These are phyloP conservation scores for Lichtheimia ramosa DNA, from an alignment of 371 early-diverging fungal species.

Conservation along the genomic window DNA sequence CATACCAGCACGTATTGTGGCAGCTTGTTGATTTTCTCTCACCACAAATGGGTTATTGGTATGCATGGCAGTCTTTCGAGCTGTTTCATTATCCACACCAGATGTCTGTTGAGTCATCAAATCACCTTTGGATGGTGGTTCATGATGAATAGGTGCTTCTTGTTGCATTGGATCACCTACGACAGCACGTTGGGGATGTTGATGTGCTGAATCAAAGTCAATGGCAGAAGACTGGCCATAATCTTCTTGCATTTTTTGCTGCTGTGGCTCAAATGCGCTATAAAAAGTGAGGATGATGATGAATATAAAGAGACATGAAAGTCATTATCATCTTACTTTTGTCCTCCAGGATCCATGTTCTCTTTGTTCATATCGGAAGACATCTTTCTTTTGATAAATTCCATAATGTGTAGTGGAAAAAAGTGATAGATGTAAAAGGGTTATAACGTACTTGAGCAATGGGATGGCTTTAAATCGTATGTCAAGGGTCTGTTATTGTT, in stretches of 20 bases:
- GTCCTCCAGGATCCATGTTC: too few species aligned
- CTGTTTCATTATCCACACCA: too few species aligned
- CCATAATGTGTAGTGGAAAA: background rate
- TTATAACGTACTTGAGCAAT: too few species aligned
- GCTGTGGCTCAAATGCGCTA: background rate
- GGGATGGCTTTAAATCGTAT: background rate
- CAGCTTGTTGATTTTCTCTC: background rate
- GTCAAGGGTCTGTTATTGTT: too few species aligned
- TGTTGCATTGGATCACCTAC: background rate
- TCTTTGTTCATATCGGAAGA: too few species aligned
- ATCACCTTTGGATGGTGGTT: too few species aligned
- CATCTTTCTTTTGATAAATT: too few species aligned
- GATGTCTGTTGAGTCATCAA: too few species aligned
- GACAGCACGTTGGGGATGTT: conserved; percentile 14
- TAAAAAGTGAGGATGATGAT: background rate
- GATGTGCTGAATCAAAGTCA: background rate
- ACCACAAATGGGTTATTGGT: background rate
- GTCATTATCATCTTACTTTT: too few species aligned
- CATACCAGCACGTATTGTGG: background rate
- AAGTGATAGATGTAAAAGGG: too few species aligned
- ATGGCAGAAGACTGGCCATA: background rate
- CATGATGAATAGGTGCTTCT: too few species aligned
- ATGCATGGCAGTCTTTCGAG: background rate
- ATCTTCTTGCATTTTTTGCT: background rate
- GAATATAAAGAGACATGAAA: background rate